phyloP scores from a whole-genome alignment of 2,329 filamentous ascomycete genomes.

The Xylariaceae sp. region DNA sequence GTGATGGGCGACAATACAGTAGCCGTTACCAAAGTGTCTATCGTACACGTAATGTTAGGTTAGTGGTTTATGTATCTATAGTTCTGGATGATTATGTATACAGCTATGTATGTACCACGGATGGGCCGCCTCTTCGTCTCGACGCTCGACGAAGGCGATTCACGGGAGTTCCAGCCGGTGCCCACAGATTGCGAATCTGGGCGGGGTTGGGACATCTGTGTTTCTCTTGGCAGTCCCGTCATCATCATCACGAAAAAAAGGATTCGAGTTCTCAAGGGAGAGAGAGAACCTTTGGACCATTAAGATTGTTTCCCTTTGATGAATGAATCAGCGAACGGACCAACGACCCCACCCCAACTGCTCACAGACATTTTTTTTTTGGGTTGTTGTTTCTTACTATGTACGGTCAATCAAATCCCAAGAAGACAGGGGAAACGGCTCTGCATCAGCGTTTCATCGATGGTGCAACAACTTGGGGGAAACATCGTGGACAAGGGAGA shows the following conservation, averaged over 20 bases:
- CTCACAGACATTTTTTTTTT: neutral
- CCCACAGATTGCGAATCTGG: no score
- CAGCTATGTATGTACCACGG: no score
- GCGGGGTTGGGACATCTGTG: no score
- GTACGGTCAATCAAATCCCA: neutral
- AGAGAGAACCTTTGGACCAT: neutral
- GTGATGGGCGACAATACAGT: neutral
- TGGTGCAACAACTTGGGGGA: constrained; percentile 9
- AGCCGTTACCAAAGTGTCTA: neutral
- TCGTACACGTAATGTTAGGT: neutral
- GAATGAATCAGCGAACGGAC: neutral
- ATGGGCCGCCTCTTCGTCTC: no score
- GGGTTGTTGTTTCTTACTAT: no score
- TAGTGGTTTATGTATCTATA: no score
- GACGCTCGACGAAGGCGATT: constrained; percentile 22
- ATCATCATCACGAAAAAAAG: constrained; percentile 4
- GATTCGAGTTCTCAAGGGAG: neutral
- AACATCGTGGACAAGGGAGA: constrained; percentile 14
- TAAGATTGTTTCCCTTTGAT: neutral
- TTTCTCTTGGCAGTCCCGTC: constrained; percentile 5
- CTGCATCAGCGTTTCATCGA: constrained; percentile 17
- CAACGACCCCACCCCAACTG: neutral
- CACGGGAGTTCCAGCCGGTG: constrained; percentile 19
- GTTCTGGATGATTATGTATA: no score
- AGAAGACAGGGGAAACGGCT: neutral